Base-by-base conservation (phyloP, 73 alveolate species). In the Paramecium tetraurelia region DNA sequence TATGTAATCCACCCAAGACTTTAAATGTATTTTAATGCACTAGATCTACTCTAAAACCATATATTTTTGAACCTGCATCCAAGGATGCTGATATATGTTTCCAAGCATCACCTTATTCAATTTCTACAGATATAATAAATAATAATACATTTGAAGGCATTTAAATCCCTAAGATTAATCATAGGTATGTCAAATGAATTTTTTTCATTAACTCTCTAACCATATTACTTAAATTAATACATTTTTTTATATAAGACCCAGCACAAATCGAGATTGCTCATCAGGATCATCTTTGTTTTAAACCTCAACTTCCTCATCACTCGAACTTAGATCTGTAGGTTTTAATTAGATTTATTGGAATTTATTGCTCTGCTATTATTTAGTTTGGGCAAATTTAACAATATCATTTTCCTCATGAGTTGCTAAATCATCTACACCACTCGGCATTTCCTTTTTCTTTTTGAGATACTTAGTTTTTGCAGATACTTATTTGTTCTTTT, bases 31-130 rank as follows among this genome's bases (percentile, higher is more conserved):
- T 94, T 40, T 85, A 53, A 76, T 93, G 95, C 5, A 93, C 92
- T 35, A 70, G 50, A 69, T 93, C 96, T 27, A 93, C 96, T 50
- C 96, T 77, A 90, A 36, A 90, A 0, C 94, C 95, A 93, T 93
- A 93, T 11, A 93, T 90, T 58, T 92, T 93, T n/a, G 96, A 86
- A 16, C 93, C 93, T 46, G 96, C 96, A 76, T 93, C 96, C 10
- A 93, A 35, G 24, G 96, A 75, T 16, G 95, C 93, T 75, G 93
- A 75, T 16, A 93, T 86, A 72, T 85, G 80, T 40, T 88, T 53
- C 96, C 96, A 93, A 7, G 95, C 93, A 40, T 86, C 90, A 5
- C 92, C 94, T 14, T 88, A 71, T 38, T 93, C 94, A 20, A 44
- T 88, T 20, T 70, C 88, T 68, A 46, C 36, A 33, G 10, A 29